Evolutionary conservation across 257 asterid genomes (phyloP), one percentile per base, ranked within the genome.

Genomic region (Anisodus tanguticus): DNA sequence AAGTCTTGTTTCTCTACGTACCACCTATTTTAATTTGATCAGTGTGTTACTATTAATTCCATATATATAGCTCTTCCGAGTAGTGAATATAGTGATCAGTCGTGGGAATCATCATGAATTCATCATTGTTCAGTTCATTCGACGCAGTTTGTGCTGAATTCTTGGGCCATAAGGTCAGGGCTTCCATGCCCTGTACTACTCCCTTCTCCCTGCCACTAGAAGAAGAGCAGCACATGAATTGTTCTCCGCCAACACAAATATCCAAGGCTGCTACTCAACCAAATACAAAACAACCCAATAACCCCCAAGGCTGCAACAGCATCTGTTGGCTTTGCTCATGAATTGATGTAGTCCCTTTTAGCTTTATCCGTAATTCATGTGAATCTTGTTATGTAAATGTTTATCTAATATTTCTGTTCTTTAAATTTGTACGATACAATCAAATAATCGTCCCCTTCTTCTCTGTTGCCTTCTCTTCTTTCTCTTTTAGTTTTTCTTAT

Each of bases 61-160:
- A 41, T 15, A 16, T 13, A 13, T 13, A 57, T 57, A 57, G 22
- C 63, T 16, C 63, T 60, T 60, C 35, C 31, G 26, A 53, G 58
- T 60, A 8, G 67, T 58, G 63, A 57, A 2, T 53, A n/a, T 45
- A 45, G 51, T 45, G 5, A 22, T 22, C 3, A 39, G 35, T 31
- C 2, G 35, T 31, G 35, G 66, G 66, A 17, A 59, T 59, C 76
- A 85, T 31, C 1, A 31, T 86, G 88, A 86, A 86, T 63, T 87
- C 91, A 4, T 88, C 91, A 3, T 79, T 85, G 35, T 86, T 90
- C 88, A 90, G 91, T 81, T 84, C 90, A 2, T 90, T 90, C 71
- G 92, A 90, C 7, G 92, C 88, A 9, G 85, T 85, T 35, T 87
- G 66, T 22, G 90, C 89, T 4, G 91, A 90, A 85, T 58, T 88